phyloP scores from a whole-genome alignment of 495 filamentous ascomycete genomes.

The Parachaetomium inaequale region DNA sequence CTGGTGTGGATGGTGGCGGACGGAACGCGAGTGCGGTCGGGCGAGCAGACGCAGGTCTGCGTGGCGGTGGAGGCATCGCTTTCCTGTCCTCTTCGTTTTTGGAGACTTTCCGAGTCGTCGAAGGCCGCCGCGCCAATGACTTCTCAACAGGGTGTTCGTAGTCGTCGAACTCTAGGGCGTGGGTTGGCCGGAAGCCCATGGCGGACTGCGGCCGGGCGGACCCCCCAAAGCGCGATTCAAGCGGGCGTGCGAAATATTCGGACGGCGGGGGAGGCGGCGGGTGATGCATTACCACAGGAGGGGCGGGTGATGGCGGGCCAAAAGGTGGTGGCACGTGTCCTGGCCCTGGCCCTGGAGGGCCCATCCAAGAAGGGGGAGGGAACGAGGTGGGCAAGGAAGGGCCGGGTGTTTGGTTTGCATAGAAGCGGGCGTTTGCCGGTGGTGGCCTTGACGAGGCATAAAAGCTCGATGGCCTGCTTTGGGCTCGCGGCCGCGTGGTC shows the following conservation, averaged over 20 bases:
- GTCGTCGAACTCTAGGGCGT: constrained; percentile 31
- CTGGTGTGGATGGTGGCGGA: constrained; percentile 33
- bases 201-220: constrained; percentile 42
- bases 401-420: constrained; percentile 21
- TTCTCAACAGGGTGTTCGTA: constrained; percentile 28
- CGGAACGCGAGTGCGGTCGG: constrained; percentile 35
- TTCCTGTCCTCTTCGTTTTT: constrained; percentile 38
- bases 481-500: constrained; percentile 40
- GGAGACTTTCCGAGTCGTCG: constrained; percentile 35
- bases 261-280: constrained; percentile 19
- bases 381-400: constrained; percentile 16
- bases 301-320: constrained; percentile 16
- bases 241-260: constrained; percentile 33
- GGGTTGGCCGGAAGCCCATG: constrained; percentile 39
- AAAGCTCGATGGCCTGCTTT: constrained; percentile 39
- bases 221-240: constrained; percentile 37
- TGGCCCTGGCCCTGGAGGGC: constrained; percentile 15
- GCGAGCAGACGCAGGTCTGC: constrained; percentile 41
- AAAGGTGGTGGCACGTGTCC: constrained; percentile 11
- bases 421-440: constrained; percentile 28
- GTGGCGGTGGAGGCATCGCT: constrained; percentile 40
- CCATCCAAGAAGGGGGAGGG: constrained; percentile 21
- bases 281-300: constrained; percentile 21
- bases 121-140: constrained; percentile 37
- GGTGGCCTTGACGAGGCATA: constrained; percentile 38